Evolutionary conservation across 1,284 basidiomycete genomes (phyloP), one percentile per base, ranked within the genome.

Genomic region (Cutaneotrichosporon sp.): DNA sequence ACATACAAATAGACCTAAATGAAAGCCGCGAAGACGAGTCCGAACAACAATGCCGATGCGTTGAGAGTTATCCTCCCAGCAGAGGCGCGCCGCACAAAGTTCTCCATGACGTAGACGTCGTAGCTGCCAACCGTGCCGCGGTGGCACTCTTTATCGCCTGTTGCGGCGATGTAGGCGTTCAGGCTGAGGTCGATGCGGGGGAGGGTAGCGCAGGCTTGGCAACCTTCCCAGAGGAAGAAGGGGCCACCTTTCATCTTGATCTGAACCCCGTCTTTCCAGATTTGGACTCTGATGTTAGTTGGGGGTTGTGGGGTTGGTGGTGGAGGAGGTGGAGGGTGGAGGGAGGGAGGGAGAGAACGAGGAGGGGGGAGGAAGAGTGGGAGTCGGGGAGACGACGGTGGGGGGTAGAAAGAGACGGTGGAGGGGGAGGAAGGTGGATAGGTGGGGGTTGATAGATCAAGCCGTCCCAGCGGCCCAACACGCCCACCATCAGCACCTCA

Each of bases 221-320:
- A 68, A 4, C 55, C 66, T 16, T 68, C 66, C 63, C 62, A 68
- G 61, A 68, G 63, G 52, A 68, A 65, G 50, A 65, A 56, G 16
- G 59, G 59, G 7, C 53, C 52, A 26, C 34, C 34, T 8, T 51
- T 50, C 34, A 61, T 57, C 11, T 30, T 11, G 9, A 61, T 26
- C 31, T 58, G 52, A 5, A 10, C 13, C 1, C 58, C 66, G 38
- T 56, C 56, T 6, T 8, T 10, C 57, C 46, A 63, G n/a, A 68
- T 46, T 21, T 68, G 58, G 16, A 68, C 52, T 49, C 66, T 68
- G 16, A 18, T n/a, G 42, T 46, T 0, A 46, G 18, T 18, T 8
- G 16, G 18, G 18, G 14, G 59, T 26, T 26, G 26, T 26, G 26
- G 22, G 56, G 50, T 26, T 56, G 56, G n/a, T 8, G 53, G 34